Base-by-base conservation (phyloP, 2,329 filamentous ascomycete species). In the Gremmenia infestans region DNA sequence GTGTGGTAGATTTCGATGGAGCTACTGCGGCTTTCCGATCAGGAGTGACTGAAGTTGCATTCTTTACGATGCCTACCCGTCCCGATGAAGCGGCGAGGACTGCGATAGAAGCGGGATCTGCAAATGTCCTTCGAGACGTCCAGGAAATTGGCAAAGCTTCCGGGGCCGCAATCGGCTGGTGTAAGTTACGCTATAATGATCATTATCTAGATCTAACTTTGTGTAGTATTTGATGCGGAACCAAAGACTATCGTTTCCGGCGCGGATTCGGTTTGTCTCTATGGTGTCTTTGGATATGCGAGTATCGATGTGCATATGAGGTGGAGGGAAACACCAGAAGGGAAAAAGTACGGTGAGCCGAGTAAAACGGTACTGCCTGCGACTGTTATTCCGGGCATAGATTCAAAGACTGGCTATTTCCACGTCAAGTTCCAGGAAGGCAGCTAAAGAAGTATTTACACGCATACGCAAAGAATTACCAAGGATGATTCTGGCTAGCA, bases 301-400 rank as follows among this genome's bases (percentile, higher is more conserved):
- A 48, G 48, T 19, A 47, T 55, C 17, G 53, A 51, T n/a, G 48
- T 45, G 46, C 53, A 55, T 22, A 51, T 55, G 53, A 23, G 43
- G 40, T 55, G 53, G 53, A 55, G 53, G 32, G 53, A 55, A 39
- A 45, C 37, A 12, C 53, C 53, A 3, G 53, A 51, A 23, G 42
- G 12, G 14, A 48, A 43, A 11, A 37, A 32, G 22, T 32, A 37
- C 3, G 4, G 8, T 12, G 42, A 28, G 5, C 17, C 42, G 22
- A 23, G 36, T 15, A 32, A 28, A 5, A 45, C 42, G 7, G 42
- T 45, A 19, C 42, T 45, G 42, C 42, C 42, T 25, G 42, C 42
- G 7, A 45, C 42, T 19, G 42, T 45, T 45, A 15, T 45, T 23
- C 42, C 42, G 19, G 42, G 51, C 5, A 23, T 48, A 35, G 51